These are phyloP conservation scores for Leccinum uliginosum DNA, from an alignment of 768 basidiomycete species.

Conservation along the genomic window DNA sequence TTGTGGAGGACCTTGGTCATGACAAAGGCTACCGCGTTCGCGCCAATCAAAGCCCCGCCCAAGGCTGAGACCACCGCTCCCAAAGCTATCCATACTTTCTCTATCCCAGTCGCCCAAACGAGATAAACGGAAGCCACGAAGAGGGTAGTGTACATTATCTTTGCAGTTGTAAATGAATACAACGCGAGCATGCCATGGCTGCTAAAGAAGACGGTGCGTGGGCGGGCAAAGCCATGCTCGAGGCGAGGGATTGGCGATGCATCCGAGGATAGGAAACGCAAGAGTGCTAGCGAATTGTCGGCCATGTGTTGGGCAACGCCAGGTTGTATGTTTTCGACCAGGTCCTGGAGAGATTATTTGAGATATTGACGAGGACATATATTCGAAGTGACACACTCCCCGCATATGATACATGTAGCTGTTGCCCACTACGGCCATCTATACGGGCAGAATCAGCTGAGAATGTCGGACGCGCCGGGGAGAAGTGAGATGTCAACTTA, in stretches of 20 bases:
- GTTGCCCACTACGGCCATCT: conserved; percentile 91
- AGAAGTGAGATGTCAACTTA: conserved; percentile 33
- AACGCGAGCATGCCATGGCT: conserved; percentile 64
- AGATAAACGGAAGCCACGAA: conserved; percentile 45
- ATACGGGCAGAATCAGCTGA: conserved; percentile 2
- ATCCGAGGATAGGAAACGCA: conserved; percentile 67
- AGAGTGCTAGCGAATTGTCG: conserved; percentile 77
- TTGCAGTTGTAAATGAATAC: conserved; percentile 72
- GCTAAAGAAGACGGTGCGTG: conserved; percentile 75
- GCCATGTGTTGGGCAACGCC: conserved; percentile 91
- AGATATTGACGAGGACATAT: neutral
- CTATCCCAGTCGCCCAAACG: conserved; percentile 31
- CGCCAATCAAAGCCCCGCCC: conserved; percentile 53
- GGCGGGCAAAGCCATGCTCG: conserved; percentile 44
- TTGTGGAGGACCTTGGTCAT: conserved; percentile 60
- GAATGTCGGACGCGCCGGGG: neutral
- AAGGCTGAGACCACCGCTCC: conserved; percentile 48
- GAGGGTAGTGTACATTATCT: conserved; percentile 53
- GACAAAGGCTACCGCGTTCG: conserved; percentile 68
- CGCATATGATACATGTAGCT: conserved; percentile 94
- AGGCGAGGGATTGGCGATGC: conserved; percentile 67
- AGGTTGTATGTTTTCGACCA: conserved; percentile 77
- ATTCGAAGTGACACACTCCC: conserved; percentile 44
- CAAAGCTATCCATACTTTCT: conserved; percentile 36
- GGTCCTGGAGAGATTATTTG: conserved; percentile 39